Percentiles rank a stretch among this genome's conserved stretches.
These are phyloP conservation scores for Nepenthes gracilis DNA, from an alignment of 148 eudicot genomes.

Conservation along the genomic window DNA sequence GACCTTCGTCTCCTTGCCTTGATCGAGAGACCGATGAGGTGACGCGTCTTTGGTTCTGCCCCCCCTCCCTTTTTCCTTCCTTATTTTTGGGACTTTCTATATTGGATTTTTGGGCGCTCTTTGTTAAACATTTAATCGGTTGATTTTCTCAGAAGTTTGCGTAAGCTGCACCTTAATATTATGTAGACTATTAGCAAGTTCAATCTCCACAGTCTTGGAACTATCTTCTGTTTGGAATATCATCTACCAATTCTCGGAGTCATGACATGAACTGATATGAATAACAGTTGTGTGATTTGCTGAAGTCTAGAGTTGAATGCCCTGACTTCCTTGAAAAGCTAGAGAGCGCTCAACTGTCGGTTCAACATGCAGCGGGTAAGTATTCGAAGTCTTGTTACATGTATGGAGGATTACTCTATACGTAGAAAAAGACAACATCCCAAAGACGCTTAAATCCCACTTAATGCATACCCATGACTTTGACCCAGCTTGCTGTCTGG, in stretches of 20 bases:
- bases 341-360: slow-evolving; percentile 9
- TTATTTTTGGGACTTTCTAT: neutral
- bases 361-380: neutral
- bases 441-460: neutral
- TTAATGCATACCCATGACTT: neutral
- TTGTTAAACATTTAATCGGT: neutral
- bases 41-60: neutral
- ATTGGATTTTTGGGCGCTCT: neutral
- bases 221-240: neutral
- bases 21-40: slow-evolving; percentile 9
- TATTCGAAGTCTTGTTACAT: neutral
- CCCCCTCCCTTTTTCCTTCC: neutral
- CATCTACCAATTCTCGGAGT: neutral
- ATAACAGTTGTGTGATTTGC: slow-evolving; percentile 7
- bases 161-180: too few relatives aligned
- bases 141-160: too few relatives aligned
- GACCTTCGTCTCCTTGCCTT: slow-evolving; percentile 1
- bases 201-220: neutral
- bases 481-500: neutral
- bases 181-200: neutral
- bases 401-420: neutral
- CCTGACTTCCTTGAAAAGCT: slow-evolving; percentile 11
- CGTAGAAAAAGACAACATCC: too few relatives aligned
- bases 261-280: neutral
- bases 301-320: slow-evolving; percentile 10